Evolutionary conservation across 2,329 filamentous ascomycete genomes (phyloP), one percentile per base, ranked within the genome.

Genomic region (Thielaviopsis populi): DNA sequence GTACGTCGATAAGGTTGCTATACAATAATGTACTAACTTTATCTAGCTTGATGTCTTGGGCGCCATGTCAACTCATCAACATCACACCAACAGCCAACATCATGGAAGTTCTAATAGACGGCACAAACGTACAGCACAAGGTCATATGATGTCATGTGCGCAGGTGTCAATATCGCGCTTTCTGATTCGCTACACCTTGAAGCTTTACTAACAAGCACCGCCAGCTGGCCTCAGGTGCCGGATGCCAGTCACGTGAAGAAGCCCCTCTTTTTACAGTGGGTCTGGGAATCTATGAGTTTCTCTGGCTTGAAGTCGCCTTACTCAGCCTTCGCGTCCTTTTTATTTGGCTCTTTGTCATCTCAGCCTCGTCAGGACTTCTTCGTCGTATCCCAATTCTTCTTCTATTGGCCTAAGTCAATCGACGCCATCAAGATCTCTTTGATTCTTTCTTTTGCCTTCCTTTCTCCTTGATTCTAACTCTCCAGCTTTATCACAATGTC

Each of bases 401-500:
- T 33, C 11, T 40, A 3, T 15, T 62, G 27, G 33, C n/a, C 43
- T 11, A 50, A 33, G 37, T 46, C 33, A 40, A 53, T 50, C 37
- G 41, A 40, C 60, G 27, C 43, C 53, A 56, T 56, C 53, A 56
- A 56, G 53, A 37, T 37, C 60, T 2, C 33, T 50, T 61, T 61
- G 24, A 10, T 59, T 61, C 50, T 41, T 59, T 63, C 30, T 42
- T 40, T 27, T 67, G 63, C 66, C 17, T 48, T 62, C 61, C 37
- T 61, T 68, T 48, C 41, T 63, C 48, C 27, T 64, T 53, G 40
- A 27, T 41, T 48, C 63, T 62, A 56, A 41, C 65, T 59, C 37
- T 58, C 63, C 53, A 65, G 66, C 63, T 63, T 61, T 65, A 59
- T 58, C 71, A 77, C 67, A 74, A 96, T 96, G 91, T 96, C 91